Conservation (phyloP, 257 asterid species). For the Solanum etuberosum region DNA sequence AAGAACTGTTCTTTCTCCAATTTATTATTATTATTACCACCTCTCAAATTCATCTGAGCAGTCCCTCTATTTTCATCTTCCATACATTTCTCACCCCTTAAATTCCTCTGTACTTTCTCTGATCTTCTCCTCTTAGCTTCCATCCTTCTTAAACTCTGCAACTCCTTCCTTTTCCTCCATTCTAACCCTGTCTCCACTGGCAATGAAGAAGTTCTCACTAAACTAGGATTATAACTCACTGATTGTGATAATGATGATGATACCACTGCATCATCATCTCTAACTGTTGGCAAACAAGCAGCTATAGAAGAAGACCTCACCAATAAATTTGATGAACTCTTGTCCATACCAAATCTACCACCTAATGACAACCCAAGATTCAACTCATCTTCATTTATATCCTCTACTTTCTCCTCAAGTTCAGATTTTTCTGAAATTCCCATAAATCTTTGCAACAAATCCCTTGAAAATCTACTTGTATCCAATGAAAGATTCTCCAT, state of each 20-base stretch:
- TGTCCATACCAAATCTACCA: slow-evolving; percentile 90
- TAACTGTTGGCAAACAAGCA: slow-evolving; percentile 49
- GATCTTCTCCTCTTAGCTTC: slow-evolving; percentile 88
- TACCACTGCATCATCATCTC: slow-evolving; percentile 39
- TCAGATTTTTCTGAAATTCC: slow-evolving; percentile 23
- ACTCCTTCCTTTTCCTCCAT: slow-evolving; percentile 87
- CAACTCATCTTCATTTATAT: slow-evolving; percentile 42
- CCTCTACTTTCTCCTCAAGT: slow-evolving; percentile 12
- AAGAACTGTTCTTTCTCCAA: slow-evolving; percentile 43
- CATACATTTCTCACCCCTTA: slow-evolving; percentile 23
- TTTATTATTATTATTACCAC: background rate
- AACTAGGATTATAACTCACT: slow-evolving; percentile 9
- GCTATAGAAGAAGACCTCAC: slow-evolving; percentile 73
- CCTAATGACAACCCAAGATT: slow-evolving; percentile 90
- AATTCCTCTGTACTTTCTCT: slow-evolving; percentile 56
- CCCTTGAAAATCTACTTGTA: slow-evolving; percentile 46
- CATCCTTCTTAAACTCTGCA: slow-evolving; percentile 81
- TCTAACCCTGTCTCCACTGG: slow-evolving; percentile 81
- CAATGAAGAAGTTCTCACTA: slow-evolving; percentile 67
- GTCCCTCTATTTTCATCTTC: slow-evolving; percentile 50
- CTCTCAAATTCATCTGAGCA: slow-evolving; percentile 43
- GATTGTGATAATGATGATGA: slow-evolving; percentile 18
- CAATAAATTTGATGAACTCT: slow-evolving; percentile 33
- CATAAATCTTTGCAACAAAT: slow-evolving; percentile 67
- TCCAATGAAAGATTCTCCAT: slow-evolving; percentile 59